Percentiles rank a stretch among this genome's conserved stretches.
Evolutionary conservation across 2,329 filamentous ascomycete species (phyloP).

Genomic region (Colletotrichum musicola): DNA sequence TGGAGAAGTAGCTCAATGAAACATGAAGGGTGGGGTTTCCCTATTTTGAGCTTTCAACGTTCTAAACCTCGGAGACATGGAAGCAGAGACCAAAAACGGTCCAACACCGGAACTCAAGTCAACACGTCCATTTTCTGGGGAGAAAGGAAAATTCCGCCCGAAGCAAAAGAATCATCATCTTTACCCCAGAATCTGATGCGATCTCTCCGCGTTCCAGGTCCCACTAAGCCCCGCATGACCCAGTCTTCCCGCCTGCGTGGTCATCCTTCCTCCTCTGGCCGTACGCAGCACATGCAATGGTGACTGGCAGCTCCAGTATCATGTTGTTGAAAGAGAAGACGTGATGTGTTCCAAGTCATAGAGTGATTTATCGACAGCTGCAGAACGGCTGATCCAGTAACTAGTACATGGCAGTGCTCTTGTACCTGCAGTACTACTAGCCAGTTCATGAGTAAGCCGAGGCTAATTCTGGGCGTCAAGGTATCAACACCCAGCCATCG

Average conservation of each 20-base stretch:
- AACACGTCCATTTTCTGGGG: background rate
- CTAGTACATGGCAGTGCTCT: too few relatives aligned
- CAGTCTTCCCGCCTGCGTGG: slow-evolving; percentile 11
- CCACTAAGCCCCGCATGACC: slow-evolving; percentile 27
- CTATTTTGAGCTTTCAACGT: too few relatives aligned
- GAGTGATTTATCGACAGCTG: too few relatives aligned
- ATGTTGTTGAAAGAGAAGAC: too few relatives aligned
- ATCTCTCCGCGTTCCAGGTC: slow-evolving; percentile 3
- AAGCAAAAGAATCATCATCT: slow-evolving; percentile 13
- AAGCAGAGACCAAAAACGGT: background rate
- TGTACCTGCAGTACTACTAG: background rate
- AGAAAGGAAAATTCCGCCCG: background rate
- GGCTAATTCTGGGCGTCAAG: background rate
- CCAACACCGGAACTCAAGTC: background rate
- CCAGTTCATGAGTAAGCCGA: background rate
- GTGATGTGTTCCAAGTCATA: too few relatives aligned
- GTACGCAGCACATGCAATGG: too few relatives aligned
- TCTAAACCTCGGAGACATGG: slow-evolving; percentile 4
- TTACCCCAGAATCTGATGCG: slow-evolving; percentile 19
- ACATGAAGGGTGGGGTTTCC: too few relatives aligned
- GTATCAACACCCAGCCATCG: background rate
- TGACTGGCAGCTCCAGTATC: too few relatives aligned
- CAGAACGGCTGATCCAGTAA: too few relatives aligned
- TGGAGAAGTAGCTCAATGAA: too few relatives aligned
- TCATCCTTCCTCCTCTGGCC: background rate